Evolutionary conservation across 2,329 filamentous ascomycete genomes (phyloP).

Genomic region (Ophiostoma perfectum): DNA sequence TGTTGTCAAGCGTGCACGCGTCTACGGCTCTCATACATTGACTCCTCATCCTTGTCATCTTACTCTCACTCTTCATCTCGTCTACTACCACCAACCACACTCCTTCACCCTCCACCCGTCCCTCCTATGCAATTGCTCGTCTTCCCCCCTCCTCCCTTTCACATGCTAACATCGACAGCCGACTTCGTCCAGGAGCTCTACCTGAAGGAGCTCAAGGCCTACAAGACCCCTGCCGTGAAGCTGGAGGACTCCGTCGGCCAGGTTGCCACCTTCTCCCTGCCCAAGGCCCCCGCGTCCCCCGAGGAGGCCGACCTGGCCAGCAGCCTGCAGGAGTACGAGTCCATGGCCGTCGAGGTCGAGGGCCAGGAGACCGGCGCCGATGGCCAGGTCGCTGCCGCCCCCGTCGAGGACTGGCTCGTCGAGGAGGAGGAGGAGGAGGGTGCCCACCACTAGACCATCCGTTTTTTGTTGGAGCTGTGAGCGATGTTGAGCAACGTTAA

Average conservation of each 20-base stretch:
- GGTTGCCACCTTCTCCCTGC: constrained; percentile 79
- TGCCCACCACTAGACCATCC: constrained; percentile 36
- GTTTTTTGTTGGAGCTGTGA: background rate
- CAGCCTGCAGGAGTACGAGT: constrained; percentile 92
- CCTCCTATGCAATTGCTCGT: too few relatives aligned
- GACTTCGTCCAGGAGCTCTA: constrained; percentile 98
- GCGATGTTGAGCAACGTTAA: background rate
- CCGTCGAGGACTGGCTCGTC: constrained; percentile 71
- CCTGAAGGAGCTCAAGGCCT: constrained; percentile 89
- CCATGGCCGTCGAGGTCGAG: constrained; percentile 89
- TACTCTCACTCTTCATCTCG: background rate
- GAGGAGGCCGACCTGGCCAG: constrained; percentile 90
- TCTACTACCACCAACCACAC: too few relatives aligned
- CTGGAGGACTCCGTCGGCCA: constrained; percentile 81
- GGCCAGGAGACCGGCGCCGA: constrained; percentile 65
- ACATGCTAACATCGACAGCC: constrained; percentile 50
- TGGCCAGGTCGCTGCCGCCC: constrained; percentile 52
- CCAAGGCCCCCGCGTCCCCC: constrained; percentile 77
- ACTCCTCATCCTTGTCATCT: too few relatives aligned
- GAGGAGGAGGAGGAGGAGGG: constrained; percentile 61
- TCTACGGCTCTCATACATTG: too few relatives aligned
- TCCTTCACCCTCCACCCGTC: too few relatives aligned
- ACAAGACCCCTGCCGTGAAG: constrained; percentile 83
- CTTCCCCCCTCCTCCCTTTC: background rate
- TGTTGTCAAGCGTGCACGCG: too few relatives aligned